These are phyloP conservation scores for Caloboletus inedulis DNA, from an alignment of 1,284 basidiomycete genomes.

Conservation along the genomic window DNA sequence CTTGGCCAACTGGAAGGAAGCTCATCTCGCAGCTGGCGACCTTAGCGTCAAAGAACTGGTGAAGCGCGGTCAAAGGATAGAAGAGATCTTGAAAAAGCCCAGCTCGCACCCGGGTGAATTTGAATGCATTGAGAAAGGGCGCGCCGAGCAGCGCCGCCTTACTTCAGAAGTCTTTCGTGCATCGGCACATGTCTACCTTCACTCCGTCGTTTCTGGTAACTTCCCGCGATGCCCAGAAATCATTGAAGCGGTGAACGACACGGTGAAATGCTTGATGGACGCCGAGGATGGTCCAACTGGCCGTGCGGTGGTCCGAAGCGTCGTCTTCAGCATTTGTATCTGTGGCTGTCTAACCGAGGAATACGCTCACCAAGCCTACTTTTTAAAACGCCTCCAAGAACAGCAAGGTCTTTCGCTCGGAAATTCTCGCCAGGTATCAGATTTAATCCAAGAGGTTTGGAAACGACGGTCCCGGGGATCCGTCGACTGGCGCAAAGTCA, in stretches of 20 bases:
- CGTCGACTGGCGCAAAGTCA: slow-evolving; percentile 60
- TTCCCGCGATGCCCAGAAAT: slow-evolving; percentile 62
- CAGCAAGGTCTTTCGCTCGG: slow-evolving; percentile 54
- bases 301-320: slow-evolving; percentile 66
- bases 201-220: slow-evolving; percentile 67
- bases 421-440: slow-evolving; percentile 56
- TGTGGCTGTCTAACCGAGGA: slow-evolving; percentile 66
- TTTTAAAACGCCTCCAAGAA: slow-evolving; percentile 47
- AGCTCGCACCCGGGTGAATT: slow-evolving; percentile 5
- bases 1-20: slow-evolving; percentile 65
- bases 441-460: slow-evolving; percentile 65
- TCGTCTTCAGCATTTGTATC: slow-evolving; percentile 73
- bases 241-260: slow-evolving; percentile 49
- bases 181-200: slow-evolving; percentile 68
- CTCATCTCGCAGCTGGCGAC: slow-evolving; percentile 35
- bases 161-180: slow-evolving; percentile 72
- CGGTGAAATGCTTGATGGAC: slow-evolving; percentile 47
- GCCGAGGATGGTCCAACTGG: slow-evolving; percentile 43
- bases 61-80: slow-evolving; percentile 50
- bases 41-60: slow-evolving; percentile 61
- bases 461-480: slow-evolving; percentile 29
- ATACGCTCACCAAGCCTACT: slow-evolving; percentile 39
- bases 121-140: slow-evolving; percentile 18
- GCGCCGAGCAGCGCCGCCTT: slow-evolving; percentile 45
- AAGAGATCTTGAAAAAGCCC: slow-evolving; percentile 37